These are phyloP conservation scores for Gaeumannomyces tritici DNA, from an alignment of 2,329 filamentous ascomycete genomes.

Conservation along the genomic window DNA sequence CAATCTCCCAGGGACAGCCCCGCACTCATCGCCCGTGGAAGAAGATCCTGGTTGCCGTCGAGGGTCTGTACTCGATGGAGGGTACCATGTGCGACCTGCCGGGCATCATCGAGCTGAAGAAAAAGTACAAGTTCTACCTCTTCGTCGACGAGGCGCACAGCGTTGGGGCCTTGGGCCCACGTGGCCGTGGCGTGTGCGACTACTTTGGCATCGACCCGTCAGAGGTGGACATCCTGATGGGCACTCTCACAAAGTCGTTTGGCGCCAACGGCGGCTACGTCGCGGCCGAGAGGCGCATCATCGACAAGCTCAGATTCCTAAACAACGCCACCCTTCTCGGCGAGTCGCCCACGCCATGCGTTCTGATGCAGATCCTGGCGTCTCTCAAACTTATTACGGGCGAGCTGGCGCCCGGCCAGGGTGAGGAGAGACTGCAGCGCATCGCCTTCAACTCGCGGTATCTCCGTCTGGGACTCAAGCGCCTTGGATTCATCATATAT, in stretches of 20 bases:
- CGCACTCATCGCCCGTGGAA: conserved; percentile 99
- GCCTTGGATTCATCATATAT: conserved; percentile 92
- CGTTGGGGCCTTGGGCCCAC: conserved; percentile 81
- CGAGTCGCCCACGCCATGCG: conserved; percentile 78
- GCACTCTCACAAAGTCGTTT: conserved; percentile 95
- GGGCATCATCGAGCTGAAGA: conserved; percentile 75
- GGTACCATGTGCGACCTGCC: conserved; percentile 98
- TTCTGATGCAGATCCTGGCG: conserved; percentile 82
- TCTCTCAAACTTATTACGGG: conserved; percentile 84
- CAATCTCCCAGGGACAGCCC: conserved; percentile 92
- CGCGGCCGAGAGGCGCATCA: conserved; percentile 78
- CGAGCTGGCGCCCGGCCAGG: conserved; percentile 80
- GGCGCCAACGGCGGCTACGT: conserved; percentile 97
- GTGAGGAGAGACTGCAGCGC: conserved; percentile 88
- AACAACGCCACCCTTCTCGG: conserved; percentile 83
- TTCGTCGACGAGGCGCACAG: conserved; percentile 97
- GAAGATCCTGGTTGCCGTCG: conserved; percentile 94
- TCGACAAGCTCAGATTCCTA: conserved; percentile 79
- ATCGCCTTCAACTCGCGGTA: conserved; percentile 98
- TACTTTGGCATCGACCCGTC: conserved; percentile 87
- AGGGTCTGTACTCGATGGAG: conserved; percentile 98
- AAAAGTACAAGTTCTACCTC: conserved; percentile 92
- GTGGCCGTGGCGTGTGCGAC: conserved; percentile 88
- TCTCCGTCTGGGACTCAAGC: conserved; percentile 93
- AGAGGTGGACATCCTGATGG: conserved; percentile 94